phyloP scores from a whole-genome alignment of 2,329 filamentous ascomycete genomes.

The Fusarium sororula region DNA sequence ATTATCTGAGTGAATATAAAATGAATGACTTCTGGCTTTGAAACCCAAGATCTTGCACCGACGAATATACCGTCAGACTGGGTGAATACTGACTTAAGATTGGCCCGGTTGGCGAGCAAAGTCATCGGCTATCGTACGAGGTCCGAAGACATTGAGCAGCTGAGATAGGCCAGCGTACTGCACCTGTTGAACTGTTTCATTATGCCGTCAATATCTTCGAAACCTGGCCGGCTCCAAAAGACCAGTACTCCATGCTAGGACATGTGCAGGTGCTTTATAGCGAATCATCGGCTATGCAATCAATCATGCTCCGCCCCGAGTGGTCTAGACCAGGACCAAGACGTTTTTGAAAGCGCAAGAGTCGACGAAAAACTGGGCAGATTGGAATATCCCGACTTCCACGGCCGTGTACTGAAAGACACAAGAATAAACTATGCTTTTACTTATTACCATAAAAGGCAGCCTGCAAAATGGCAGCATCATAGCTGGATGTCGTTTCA shows the following conservation, averaged over 20 bases:
- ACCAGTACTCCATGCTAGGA: background rate
- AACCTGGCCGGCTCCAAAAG: background rate
- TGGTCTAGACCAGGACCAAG: conserved; percentile 24
- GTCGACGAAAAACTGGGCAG: background rate
- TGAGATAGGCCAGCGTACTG: conserved; percentile 4
- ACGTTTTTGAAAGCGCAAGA: background rate
- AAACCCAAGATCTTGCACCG: conserved; percentile 31
- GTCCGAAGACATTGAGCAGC: conserved; percentile 6
- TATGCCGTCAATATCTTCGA: background rate
- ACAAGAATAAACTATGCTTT: background rate
- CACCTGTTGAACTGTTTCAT: conserved; percentile 5
- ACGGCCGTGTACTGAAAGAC: background rate
- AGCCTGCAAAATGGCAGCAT: conserved; percentile 48
- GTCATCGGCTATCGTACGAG: conserved; percentile 17
- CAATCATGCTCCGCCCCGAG: conserved; percentile 2
- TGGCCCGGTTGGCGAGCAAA: background rate
- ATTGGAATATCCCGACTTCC: background rate
- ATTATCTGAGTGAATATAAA: conserved; percentile 42
- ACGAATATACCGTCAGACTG: conserved; percentile 12
- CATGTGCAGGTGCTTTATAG: background rate
- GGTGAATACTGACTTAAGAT: background rate
- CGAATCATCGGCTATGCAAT: background rate
- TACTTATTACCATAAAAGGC: conserved; percentile 46
- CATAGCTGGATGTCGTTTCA: conserved; percentile 47
- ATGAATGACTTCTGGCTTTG: conserved; percentile 39